Evolutionary conservation across 2,329 filamentous ascomycete species (phyloP), one percentile per base, ranked within the genome.

Genomic region (Aspergillus fijiensis): DNA sequence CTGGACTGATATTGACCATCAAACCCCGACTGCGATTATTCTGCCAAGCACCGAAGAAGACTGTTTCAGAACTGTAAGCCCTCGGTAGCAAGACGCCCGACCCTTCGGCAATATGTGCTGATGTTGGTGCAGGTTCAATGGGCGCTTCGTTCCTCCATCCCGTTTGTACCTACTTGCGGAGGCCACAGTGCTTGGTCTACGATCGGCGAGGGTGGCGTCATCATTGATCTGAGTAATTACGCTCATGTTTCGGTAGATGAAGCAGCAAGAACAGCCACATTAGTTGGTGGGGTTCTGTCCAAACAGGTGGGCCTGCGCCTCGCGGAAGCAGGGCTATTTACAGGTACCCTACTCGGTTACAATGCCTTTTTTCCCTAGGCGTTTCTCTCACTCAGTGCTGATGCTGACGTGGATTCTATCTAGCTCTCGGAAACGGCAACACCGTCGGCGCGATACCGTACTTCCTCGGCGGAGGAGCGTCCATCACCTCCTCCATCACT

Each of bases 401-500:
- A 27, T 27, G 2, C 27, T 27, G 7, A 27, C 9, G 5, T 27
- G 25, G 6, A 27, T 1, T 27, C 6, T 6, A 7, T 27, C 7
- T 27, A 55, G 52, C 52, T 7, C 52, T 55, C 7, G 52, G 52
- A n/a, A 47, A 55, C 11, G 52, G 52, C 25, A 55, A 55, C 25
- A 55, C 33, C 6, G 52, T 55, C 10, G 52, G 52, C 2, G 52
- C 52, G 4, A 55, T 55, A 11, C 52, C 52, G 2, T 55, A 55
- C 52, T 25, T 55, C 25, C 52, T 55, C 21, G 52, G 52, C 6
- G 52, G 52, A 12, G 52, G 52, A 2, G 39, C 19, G 4, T 55
- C 52, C 16, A 55, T 55, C 52, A 55, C 52, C 25, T 47, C 21
- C 25, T 55, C 52, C 35, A 55, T 55, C 39, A 55, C 52, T 16